Evolutionary conservation across 2,329 filamentous ascomycete genomes (phyloP).

Genomic region (Aspergillus sp.): DNA sequence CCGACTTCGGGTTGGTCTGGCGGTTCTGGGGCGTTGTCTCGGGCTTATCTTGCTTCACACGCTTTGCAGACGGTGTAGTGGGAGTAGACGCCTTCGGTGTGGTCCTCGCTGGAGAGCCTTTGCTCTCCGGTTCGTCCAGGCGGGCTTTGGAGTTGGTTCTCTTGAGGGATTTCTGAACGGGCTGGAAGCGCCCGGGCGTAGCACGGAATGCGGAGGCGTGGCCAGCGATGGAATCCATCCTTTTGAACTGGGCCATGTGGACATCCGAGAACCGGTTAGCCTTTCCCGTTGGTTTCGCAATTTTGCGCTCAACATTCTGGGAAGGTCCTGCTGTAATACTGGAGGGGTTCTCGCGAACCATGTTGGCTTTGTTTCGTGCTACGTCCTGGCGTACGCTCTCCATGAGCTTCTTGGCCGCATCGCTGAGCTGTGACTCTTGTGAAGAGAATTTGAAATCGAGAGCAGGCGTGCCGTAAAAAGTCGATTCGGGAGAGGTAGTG

Average conservation of each 20-base stretch:
- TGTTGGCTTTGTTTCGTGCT: slow-evolving; percentile 66
- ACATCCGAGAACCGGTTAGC: slow-evolving; percentile 76
- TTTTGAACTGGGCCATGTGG: slow-evolving; percentile 87
- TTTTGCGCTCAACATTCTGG: slow-evolving; percentile 59
- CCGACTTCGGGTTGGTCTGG: slow-evolving; percentile 24
- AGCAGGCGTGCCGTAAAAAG: slow-evolving; percentile 42
- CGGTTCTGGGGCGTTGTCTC: slow-evolving; percentile 70
- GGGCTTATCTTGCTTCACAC: slow-evolving; percentile 63
- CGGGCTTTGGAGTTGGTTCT: slow-evolving; percentile 61
- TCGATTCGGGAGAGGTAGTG: slow-evolving; percentile 31
- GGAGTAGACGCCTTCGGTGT: slow-evolving; percentile 30
- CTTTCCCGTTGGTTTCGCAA: slow-evolving; percentile 78
- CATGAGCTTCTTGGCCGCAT: slow-evolving; percentile 58
- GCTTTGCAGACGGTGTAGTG: slow-evolving; percentile 61
- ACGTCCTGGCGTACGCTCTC: slow-evolving; percentile 71
- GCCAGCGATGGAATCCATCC: slow-evolving; percentile 93
- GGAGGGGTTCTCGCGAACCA: slow-evolving; percentile 62
- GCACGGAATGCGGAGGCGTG: slow-evolving; percentile 73
- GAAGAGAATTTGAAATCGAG: slow-evolving; percentile 49
- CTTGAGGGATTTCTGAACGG: slow-evolving; percentile 47
- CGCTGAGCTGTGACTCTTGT: slow-evolving; percentile 46
- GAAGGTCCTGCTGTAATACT: slow-evolving; percentile 47
- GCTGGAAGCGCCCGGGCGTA: slow-evolving; percentile 44
- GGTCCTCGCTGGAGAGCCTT: slow-evolving; percentile 39
- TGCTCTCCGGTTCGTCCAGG: slow-evolving; percentile 59